Conservation (phyloP, 2,329 filamentous ascomycete genomes). For the Cytospora paraplurivora region DNA sequence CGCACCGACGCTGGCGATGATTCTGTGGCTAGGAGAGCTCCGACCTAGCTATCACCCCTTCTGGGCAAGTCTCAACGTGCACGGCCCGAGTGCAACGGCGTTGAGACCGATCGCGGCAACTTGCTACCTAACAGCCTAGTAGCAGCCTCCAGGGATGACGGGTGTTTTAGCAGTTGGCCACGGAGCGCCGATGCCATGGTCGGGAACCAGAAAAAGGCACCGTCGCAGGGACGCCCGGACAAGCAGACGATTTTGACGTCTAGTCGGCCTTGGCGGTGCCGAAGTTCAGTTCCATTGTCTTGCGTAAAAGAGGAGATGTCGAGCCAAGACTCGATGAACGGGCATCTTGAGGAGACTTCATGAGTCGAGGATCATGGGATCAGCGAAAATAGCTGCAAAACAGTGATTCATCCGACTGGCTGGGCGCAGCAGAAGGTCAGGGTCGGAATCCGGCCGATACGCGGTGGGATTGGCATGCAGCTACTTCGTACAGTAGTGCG, state of each 20-base stretch:
- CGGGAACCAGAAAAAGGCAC: background rate
- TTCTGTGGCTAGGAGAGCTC: constrained; percentile 12
- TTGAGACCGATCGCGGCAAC: constrained; percentile 9
- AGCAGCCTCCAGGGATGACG: constrained; percentile 7
- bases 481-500: no score
- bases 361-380: constrained; percentile 14
- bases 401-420: constrained; percentile 14
- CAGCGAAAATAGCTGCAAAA: constrained; percentile 15
- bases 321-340: background rate
- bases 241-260: background rate
- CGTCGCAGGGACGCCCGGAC: constrained; percentile 3
- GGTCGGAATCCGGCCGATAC: constrained; percentile 19
- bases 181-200: constrained; percentile 1
- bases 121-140: constrained; percentile 13
- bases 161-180: background rate
- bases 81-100: constrained; percentile 9
- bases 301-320: background rate
- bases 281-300: background rate
- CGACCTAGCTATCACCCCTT: constrained; percentile 4
- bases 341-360: constrained; percentile 6
- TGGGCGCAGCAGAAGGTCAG: constrained; percentile 4
- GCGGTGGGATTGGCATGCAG: background rate
- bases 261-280: constrained; percentile 14
- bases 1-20: constrained; percentile 1
- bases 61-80: constrained; percentile 6